Evolutionary conservation across 345 rosid genomes (phyloP), one percentile per base, ranked within the genome.

Genomic region (Noccaea caerulescens): DNA sequence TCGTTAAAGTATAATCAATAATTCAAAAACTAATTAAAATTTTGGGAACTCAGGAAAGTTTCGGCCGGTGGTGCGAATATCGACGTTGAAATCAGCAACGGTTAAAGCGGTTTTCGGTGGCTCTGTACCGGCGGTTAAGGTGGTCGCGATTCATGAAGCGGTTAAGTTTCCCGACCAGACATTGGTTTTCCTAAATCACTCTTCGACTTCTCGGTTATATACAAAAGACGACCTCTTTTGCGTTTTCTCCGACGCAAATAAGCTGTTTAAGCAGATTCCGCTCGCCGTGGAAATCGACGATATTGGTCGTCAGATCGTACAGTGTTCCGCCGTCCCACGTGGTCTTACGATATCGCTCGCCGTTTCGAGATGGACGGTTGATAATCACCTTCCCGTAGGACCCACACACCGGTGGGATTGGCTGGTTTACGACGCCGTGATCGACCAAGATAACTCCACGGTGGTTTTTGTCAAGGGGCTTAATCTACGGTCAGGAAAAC

Each of bases 391-490:
- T 7, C 72, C 38, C 1, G 51, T 80, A 2, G 86, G 84, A 8
- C 82, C 83, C 37, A 50, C 69, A 0, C 79, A 82, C 39, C 52
- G 42, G 76, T 92, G 96, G 98, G 80, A 87, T 76, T 72, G 83
- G 2, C 82, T 92, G 0, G 91, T 73, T 3, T 92, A 89, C 70
- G 92, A 89, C 42, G 90, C 91, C 3, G 23, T 85, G 64, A 80
- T 92, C 63, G 96, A 92, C 83, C 63, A 81, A 1, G 94, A 92
- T 58, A 85, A 88, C 44, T 82, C 89, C 6, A 87, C 91, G 52
- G 52, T 89, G 34, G 76, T 83, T 39, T 92, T 92, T 49, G 86
- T 85, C 58, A 92, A 89, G 78, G 98, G 98, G 13, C 76, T 92
- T 11, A 84, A 84, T 83, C 84, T 92, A 77, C 85, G 90, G 79